Base-by-base conservation (phyloP, 192 early-diverging fungal genomes). In the Coemansia sp. region DNA sequence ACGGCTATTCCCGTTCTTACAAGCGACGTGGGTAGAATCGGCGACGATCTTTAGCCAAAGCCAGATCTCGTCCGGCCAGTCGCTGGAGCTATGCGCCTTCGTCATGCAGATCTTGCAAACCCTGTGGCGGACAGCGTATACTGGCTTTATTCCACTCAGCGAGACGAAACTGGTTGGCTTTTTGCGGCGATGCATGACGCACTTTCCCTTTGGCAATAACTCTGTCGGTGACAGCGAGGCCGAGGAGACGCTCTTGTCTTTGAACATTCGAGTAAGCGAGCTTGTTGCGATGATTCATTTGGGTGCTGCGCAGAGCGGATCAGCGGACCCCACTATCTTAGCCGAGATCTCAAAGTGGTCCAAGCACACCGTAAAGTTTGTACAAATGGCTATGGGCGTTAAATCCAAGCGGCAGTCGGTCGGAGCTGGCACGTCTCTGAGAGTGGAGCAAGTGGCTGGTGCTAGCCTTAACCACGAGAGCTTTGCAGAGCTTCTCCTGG, bases 1-100 rank as follows among this genome's bases (percentile, higher is more conserved):
- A 19, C 70, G 80, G 41, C 62, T 88, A 48, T 86, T 91, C 55
- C 91, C 90, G 19, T 80, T 91, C 48, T 76, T 95, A 19, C 86
- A 91, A 32, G 90, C 91, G 4, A 70, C 88, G 0, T 95, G 94
- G 94, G 70, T 93, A 20, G 94, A 95, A 66, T 80, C 89, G 31
- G 86, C 88, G 3, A 88, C 94, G 9, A 86, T 91, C 0, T 93
- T 95, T 70, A 82, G 84, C 1, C 62, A 81, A 4, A 75, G 82
- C 2, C 76, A 76, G 1, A 62, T 81, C 3, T 86, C 85, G 22
- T 69, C 74, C 20, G 73, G 80, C n/a, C 78, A 87, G 12, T 82
- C 89, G 15, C 75, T 95, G 15, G 82, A 89, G 31, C 81, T 91
- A 9, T 79, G 91, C 46, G 76, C 87, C 38, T 74, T 84, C 1